phyloP scores from a whole-genome alignment of 2,329 filamentous ascomycete genomes.

The Coniella lustricola region DNA sequence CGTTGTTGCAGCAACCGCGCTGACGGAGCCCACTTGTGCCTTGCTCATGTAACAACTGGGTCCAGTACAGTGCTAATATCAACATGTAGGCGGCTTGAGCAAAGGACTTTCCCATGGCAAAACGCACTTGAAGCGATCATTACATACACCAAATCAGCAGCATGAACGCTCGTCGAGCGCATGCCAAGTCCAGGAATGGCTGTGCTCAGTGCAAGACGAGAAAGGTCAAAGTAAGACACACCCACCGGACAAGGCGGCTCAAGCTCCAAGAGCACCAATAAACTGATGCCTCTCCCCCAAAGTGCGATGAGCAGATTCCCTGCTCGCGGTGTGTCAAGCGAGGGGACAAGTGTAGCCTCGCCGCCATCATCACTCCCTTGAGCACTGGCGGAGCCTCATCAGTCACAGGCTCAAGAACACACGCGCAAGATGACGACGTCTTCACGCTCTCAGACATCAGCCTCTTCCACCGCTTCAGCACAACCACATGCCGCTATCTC shows the following conservation, averaged over 20 bases:
- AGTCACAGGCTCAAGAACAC: neutral
- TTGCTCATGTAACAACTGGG: no score
- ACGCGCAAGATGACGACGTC: slow-evolving; percentile 1
- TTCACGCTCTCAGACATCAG: slow-evolving; percentile 20
- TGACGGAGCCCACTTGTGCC: no score
- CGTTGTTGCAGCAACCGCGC: no score
- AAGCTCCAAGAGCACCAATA: neutral
- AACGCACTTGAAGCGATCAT: neutral
- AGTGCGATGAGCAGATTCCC: slow-evolving; percentile 23
- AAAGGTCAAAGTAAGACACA: slow-evolving; percentile 10
- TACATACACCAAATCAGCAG: neutral
- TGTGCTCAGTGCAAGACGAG: slow-evolving; percentile 10
- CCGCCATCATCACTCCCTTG: neutral
- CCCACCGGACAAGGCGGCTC: no score
- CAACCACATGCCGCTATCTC: slow-evolving; percentile 15
- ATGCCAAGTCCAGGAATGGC: slow-evolving; percentile 15
- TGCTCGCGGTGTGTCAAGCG: slow-evolving; percentile 22
- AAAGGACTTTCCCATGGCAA: no score
- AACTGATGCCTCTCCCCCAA: neutral
- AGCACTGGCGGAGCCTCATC: neutral
- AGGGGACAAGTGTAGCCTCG: slow-evolving; percentile 19
- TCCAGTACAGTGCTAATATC: no score
- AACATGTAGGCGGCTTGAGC: no score
- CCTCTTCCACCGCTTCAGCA: slow-evolving; percentile 21
- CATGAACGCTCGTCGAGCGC: slow-evolving; percentile 10